These are phyloP conservation scores for Oxyria digyna DNA, from an alignment of 148 eudicot genomes.

Conservation along the genomic window DNA sequence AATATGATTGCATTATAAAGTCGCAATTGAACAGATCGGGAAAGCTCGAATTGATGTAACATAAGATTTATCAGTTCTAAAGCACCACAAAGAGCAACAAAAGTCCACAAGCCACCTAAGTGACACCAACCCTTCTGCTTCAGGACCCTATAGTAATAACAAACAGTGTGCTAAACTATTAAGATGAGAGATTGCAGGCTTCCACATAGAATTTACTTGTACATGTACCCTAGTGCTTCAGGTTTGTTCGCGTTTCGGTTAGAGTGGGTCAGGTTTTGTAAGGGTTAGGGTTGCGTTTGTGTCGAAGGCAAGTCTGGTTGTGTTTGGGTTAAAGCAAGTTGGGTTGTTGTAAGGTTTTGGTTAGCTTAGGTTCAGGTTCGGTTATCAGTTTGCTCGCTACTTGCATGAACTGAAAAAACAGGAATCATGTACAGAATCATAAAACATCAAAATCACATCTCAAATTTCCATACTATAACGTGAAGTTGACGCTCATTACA, in stretches of 20 bases:
- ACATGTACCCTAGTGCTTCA: too few relatives aligned
- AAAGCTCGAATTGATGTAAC: constrained; percentile 7
- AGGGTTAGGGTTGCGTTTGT: too few relatives aligned
- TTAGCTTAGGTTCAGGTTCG: too few relatives aligned
- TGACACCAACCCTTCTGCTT: background rate
- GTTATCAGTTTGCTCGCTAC: too few relatives aligned
- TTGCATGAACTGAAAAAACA: too few relatives aligned
- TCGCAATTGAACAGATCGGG: constrained; percentile 7
- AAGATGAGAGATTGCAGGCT: too few relatives aligned
- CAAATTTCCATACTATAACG: background rate
- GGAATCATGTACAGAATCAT: background rate
- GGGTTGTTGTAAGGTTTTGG: too few relatives aligned
- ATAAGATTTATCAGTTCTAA: constrained; percentile 3
- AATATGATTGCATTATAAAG: constrained; percentile 9
- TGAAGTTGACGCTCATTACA: background rate
- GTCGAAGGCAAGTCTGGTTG: too few relatives aligned
- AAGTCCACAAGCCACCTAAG: constrained; percentile 5
- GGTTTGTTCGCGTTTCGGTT: too few relatives aligned
- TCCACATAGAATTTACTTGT: too few relatives aligned
- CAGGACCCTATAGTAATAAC: background rate
- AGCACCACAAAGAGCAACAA: constrained; percentile 3
- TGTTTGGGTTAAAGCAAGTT: too few relatives aligned
- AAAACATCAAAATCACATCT: background rate
- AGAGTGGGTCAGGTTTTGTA: too few relatives aligned
- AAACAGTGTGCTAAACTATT: background rate